phyloP scores from a whole-genome alignment of 1,284 basidiomycete genomes.

The Golubevia pallescens region DNA sequence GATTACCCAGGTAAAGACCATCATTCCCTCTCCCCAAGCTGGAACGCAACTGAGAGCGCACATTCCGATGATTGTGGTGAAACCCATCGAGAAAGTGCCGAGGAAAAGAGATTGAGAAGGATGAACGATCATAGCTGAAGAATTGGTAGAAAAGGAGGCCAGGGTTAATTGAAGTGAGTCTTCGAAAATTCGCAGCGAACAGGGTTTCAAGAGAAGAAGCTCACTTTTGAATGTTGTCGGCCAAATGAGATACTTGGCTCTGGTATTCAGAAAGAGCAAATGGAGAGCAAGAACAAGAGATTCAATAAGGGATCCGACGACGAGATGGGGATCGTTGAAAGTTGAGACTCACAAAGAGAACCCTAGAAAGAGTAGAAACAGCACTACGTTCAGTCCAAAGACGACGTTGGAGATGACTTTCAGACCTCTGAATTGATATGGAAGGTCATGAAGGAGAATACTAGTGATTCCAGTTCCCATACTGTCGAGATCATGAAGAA shows the following conservation, averaged over 20 bases:
- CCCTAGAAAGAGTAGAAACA: conserved; percentile 71
- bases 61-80: conserved; percentile 72
- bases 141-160: too few relatives aligned
- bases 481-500: conserved; percentile 56
- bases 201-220: not conserved
- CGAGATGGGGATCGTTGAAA: not conserved
- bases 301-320: not conserved
- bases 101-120: conserved; percentile 74
- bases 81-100: conserved; percentile 76
- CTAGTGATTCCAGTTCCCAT: conserved; percentile 68
- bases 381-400: conserved; percentile 73
- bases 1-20: conserved; percentile 72
- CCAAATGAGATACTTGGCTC: conserved; percentile 70
- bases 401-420: conserved; percentile 66
- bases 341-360: conserved; percentile 26
- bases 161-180: too few relatives aligned
- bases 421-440: conserved; percentile 66
- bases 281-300: not conserved
- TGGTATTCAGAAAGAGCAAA: conserved; percentile 47
- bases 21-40: conserved; percentile 69
- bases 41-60: conserved; percentile 66
- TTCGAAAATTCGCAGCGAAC: too few relatives aligned
- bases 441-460: conserved; percentile 66
- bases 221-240: conserved; percentile 68
- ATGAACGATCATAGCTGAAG: conserved; percentile 70